Conservation (phyloP, 78 protist genomes). For the Bigelowiella natans region DNA sequence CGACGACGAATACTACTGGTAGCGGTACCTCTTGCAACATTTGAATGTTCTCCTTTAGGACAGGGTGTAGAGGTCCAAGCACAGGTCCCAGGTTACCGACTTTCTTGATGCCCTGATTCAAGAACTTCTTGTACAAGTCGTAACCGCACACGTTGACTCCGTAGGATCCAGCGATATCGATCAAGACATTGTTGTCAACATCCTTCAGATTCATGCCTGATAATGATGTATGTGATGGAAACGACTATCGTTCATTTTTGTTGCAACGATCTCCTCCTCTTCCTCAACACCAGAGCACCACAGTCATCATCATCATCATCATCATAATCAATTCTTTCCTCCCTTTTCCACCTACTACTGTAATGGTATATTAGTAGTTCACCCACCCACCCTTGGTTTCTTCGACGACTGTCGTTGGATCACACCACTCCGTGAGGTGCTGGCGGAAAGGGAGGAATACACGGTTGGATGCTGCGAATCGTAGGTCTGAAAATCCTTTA, state of each 20-base stretch:
- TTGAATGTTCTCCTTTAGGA: not conserved
- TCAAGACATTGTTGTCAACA: not conserved
- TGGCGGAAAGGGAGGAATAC: not conserved
- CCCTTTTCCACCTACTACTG: too few species aligned
- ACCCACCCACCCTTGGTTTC: too few species aligned
- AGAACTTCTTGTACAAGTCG: not conserved
- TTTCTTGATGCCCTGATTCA: not conserved
- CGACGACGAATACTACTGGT: too few species aligned
- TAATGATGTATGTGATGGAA: too few species aligned
- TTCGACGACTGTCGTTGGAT: not conserved
- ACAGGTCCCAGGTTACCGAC: not conserved
- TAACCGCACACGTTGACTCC: constrained; percentile 11
- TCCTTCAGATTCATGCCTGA: not conserved
- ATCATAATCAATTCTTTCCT: too few species aligned
- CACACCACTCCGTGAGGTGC: not conserved
- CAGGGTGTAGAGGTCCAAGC: not conserved
- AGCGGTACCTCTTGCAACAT: not conserved
- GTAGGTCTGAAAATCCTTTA: constrained; percentile 1
- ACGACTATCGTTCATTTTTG: too few species aligned
- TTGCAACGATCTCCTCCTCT: too few species aligned
- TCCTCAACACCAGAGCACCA: too few species aligned
- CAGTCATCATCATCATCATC: too few species aligned
- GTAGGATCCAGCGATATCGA: constrained; percentile 1
- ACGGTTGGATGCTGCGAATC: constrained; percentile 11
- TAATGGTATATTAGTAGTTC: too few species aligned